Conservation (phyloP, 768 basidiomycete species). For the Hysterangium stoloniferum region DNA sequence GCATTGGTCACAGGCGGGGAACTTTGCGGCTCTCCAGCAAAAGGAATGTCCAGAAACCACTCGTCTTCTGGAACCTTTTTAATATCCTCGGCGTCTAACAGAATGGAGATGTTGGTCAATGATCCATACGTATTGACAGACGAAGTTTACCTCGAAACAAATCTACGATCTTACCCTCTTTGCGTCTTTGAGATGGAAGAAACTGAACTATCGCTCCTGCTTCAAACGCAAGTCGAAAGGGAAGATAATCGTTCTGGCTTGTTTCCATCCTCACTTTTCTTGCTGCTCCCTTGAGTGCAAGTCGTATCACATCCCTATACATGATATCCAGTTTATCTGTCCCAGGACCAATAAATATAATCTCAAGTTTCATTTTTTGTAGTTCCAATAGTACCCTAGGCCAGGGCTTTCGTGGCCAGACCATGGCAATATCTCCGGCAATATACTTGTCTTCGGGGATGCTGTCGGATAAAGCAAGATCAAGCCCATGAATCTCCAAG, state of each 20-base stretch:
- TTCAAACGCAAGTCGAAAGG: neutral
- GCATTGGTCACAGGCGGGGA: neutral
- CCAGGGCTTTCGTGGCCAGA: neutral
- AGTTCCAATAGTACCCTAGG: neutral
- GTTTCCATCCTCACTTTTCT: neutral
- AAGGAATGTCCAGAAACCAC: neutral
- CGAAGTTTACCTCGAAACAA: neutral
- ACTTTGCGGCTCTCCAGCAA: neutral
- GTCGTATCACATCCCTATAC: neutral
- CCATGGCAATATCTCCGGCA: neutral
- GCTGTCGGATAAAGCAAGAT: neutral
- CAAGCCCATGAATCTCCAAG: neutral
- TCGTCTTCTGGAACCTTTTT: neutral
- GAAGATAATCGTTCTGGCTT: neutral
- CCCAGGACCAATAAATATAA: constrained; percentile 1
- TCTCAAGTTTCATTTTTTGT: neutral
- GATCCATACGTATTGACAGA: neutral
- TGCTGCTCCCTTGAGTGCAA: neutral
- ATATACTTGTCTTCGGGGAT: neutral
- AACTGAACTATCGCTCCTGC: neutral
- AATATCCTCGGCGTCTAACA: neutral
- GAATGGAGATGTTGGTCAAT: neutral
- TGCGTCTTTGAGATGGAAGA: neutral
- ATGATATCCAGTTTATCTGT: neutral
- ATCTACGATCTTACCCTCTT: constrained; percentile 1